These are phyloP conservation scores for Neotropicomus parvogracilis DNA, from an alignment of 1,284 basidiomycete species.

Conservation along the genomic window DNA sequence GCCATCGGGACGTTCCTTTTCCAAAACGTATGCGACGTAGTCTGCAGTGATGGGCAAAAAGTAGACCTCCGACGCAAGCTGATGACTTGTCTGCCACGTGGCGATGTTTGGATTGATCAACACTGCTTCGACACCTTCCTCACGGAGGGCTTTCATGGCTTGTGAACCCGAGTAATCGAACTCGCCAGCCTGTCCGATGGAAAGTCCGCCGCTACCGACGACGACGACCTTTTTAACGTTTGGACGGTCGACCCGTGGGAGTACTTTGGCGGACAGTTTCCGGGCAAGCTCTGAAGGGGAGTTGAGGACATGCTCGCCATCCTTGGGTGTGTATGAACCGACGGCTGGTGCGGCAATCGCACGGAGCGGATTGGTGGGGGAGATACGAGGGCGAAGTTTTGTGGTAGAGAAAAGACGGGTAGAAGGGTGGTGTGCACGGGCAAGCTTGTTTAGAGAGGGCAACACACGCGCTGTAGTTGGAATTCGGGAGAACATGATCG, in stretches of 20 bases:
- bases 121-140: slow-evolving; percentile 93
- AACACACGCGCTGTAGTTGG: slow-evolving; percentile 14
- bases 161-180: slow-evolving; percentile 99
- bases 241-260: slow-evolving; percentile 81
- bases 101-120: slow-evolving; percentile 98
- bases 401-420: slow-evolving; percentile 36
- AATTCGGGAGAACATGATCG: slow-evolving; percentile 18
- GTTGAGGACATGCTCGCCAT: slow-evolving; percentile 80
- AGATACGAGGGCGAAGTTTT: slow-evolving; percentile 25
- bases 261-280: slow-evolving; percentile 85
- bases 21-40: slow-evolving; percentile 97
- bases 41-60: slow-evolving; percentile 96
- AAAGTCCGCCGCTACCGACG: slow-evolving; percentile 94
- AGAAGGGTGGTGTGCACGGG: slow-evolving; percentile 18
- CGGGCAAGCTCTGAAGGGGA: slow-evolving; percentile 91
- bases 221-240: slow-evolving; percentile 96
- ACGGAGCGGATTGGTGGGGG: slow-evolving; percentile 43
- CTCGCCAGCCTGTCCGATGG: slow-evolving; percentile 98
- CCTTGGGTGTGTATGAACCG: slow-evolving; percentile 64
- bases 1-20: slow-evolving; percentile 97
- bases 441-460: slow-evolving; percentile 14
- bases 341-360: slow-evolving; percentile 80
- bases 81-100: slow-evolving; percentile 95
- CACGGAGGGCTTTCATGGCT: slow-evolving; percentile 95
- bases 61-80: slow-evolving; percentile 95